Evolutionary conservation across 306 rosid genomes (phyloP).

Genomic region (Dalbergia oliveri): DNA sequence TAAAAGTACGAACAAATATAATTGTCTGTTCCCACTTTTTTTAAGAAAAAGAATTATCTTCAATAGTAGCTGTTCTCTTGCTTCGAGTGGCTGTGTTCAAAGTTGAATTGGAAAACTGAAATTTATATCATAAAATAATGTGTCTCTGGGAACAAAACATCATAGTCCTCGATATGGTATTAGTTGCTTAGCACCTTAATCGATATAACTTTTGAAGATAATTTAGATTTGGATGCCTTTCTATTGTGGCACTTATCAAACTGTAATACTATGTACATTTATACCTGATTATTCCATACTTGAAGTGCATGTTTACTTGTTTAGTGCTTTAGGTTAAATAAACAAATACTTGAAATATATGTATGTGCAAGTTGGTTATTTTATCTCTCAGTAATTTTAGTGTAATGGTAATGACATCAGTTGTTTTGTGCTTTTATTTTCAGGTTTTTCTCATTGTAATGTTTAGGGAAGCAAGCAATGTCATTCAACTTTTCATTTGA

Average conservation of each 20-base stretch:
- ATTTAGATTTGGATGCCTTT: conserved; percentile 21
- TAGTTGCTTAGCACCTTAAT: not conserved
- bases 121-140: conserved; percentile 2
- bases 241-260: not conserved
- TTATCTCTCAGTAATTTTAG: not conserved
- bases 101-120: conserved; percentile 9
- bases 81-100: not conserved
- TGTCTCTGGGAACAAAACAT: not conserved
- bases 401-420: not conserved
- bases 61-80: not conserved
- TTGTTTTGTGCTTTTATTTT: conserved; percentile 26
- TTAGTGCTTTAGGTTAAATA: conserved; percentile 11
- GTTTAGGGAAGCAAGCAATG: conserved; percentile 40
- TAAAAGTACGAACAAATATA: not conserved
- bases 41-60: too few species aligned
- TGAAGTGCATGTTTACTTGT: not conserved
- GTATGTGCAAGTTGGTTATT: not conserved
- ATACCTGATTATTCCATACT: not conserved
- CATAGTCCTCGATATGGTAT: not conserved
- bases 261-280: conserved; percentile 6
- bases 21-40: not conserved
- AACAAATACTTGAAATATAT: not conserved
- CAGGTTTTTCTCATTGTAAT: conserved; percentile 50
- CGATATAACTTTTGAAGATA: conserved; percentile 7
- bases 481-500: conserved; percentile 40